A percentile compares a stretch with the other conserved stretches of the same genome.
These are phyloP conservation scores for Sugiyamaella floridensis DNA, from an alignment of 805 yeast species.

Conservation along the genomic window DNA sequence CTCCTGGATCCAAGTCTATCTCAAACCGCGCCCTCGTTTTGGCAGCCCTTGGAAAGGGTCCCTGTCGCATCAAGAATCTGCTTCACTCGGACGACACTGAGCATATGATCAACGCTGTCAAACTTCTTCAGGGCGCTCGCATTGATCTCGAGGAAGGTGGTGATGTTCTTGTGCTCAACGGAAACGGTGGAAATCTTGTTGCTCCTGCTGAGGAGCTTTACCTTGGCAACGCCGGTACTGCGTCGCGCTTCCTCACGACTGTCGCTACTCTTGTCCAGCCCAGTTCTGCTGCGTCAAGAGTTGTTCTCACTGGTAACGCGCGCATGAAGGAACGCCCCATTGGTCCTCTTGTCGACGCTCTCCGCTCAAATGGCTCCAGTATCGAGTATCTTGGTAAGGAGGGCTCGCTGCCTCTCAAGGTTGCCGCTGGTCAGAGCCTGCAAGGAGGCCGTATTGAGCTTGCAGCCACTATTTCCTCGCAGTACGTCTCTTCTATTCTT, in stretches of 20 bases:
- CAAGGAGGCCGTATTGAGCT: slow-evolving; percentile 89
- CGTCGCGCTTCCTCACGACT: slow-evolving; percentile 87
- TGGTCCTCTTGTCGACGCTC: slow-evolving; percentile 91
- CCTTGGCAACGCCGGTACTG: slow-evolving; percentile 97
- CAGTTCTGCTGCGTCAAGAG: slow-evolving; percentile 34
- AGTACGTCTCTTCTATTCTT: slow-evolving; percentile 89
- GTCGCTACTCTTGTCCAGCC: slow-evolving; percentile 78
- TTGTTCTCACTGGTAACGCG: slow-evolving; percentile 83
- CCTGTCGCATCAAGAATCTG: slow-evolving; percentile 74
- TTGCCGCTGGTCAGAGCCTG: slow-evolving; percentile 62
- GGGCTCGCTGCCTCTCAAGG: slow-evolving; percentile 82
- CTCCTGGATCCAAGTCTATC: slow-evolving; percentile 97
- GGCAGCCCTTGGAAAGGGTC: slow-evolving; percentile 87
- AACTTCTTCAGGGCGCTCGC: slow-evolving; percentile 71
- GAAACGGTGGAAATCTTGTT: slow-evolving; percentile 64
- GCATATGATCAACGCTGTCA: slow-evolving; percentile 85
- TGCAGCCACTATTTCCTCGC: slow-evolving; percentile 95
- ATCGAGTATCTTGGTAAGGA: slow-evolving; percentile 62
- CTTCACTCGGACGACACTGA: slow-evolving; percentile 95
- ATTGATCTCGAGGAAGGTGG: slow-evolving; percentile 83
- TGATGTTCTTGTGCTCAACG: slow-evolving; percentile 75
- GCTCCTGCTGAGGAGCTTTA: slow-evolving; percentile 66
- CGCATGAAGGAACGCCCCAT: slow-evolving; percentile 98
- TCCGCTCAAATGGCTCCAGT: slow-evolving; percentile 68
- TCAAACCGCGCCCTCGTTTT: slow-evolving; percentile 89